Base-by-base conservation (phyloP, 306 rosid species). In the Medicago ruthenica region DNA sequence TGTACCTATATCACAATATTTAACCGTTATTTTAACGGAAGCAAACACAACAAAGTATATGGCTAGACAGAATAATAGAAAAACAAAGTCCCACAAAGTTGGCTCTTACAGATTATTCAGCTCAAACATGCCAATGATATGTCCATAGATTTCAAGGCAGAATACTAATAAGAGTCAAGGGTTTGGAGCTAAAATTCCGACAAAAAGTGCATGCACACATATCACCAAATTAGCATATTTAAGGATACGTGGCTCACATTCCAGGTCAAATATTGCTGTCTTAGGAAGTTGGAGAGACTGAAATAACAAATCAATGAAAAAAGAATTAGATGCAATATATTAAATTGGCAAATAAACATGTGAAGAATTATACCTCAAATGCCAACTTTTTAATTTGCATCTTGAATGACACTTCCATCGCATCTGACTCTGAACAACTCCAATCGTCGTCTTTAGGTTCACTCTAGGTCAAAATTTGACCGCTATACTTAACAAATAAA, bases 101-200 rank as follows among this genome's bases (percentile, higher is more conserved):
- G 51, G 84, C 76, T 69, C 90, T 91, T 89, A 92, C 97, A 95
- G 97, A 88, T 95, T 90, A 78, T 92, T 95, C 86, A 88, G 90
- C 92, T 95, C 98, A 81, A 87, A 95, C 97, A 95, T 89, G 91
- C 97, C 98, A 18, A 95, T 92, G 79, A 95, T 87, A 67, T 90
- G 95, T 50, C 98, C 98, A 80, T 88, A 92, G 21, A 91, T 86
- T 74, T 95, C 96, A 36, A 95, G 97, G 83, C 97, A 95, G 89
- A 95, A 90, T 74, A 95, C 98, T 90, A 79, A 44, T 64, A 55
- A 70, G 59, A 73, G 91, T 95, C 81, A 89, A 90, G 95, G 88
- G 66, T 41, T 76, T 81, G 65, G 76, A 79, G 76, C 53, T 39
- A 55, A 53, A 65, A 20, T 67, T 14, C 66, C 14, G 4, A 20